Evolutionary conservation across 768 basidiomycete genomes (phyloP).

Genomic region (Trametes sanguinea): DNA sequence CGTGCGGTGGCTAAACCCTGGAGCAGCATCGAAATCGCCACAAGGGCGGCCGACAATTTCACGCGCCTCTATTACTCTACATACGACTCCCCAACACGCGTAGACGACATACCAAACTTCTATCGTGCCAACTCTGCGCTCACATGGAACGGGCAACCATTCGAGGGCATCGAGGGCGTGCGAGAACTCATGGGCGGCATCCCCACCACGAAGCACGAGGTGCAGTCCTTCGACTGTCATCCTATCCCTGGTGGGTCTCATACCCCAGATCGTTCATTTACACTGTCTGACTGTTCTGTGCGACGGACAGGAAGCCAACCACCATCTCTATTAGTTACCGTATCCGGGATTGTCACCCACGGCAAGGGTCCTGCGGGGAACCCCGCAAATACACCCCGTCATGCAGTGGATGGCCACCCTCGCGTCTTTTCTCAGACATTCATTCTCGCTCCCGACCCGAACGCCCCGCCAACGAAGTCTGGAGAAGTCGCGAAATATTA

Average conservation of each 20-base stretch:
- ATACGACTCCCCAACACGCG: conserved; percentile 79
- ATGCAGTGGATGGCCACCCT: conserved; percentile 71
- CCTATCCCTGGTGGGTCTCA: conserved; percentile 70
- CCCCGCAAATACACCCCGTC: conserved; percentile 47
- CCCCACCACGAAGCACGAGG: conserved; percentile 80
- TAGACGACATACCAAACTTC: conserved; percentile 76
- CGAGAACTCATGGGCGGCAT: conserved; percentile 67
- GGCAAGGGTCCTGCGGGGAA: conserved; percentile 63
- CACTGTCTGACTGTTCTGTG: neutral
- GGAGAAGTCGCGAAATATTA: conserved; percentile 84
- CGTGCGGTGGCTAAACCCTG: neutral
- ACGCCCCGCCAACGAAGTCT: conserved; percentile 59
- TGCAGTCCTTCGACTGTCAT: conserved; percentile 88
- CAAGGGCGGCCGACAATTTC: conserved; percentile 81
- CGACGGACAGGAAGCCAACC: conserved; percentile 62
- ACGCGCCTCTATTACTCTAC: conserved; percentile 80
- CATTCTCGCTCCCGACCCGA: conserved; percentile 76
- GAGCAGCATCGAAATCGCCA: conserved; percentile 81
- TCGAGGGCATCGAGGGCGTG: conserved; percentile 71
- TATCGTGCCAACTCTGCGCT: conserved; percentile 76
- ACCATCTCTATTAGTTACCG: conserved; percentile 75
- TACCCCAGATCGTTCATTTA: neutral
- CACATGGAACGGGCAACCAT: conserved; percentile 85
- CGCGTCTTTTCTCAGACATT: conserved; percentile 89
- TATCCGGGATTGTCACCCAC: conserved; percentile 78